A percentile compares a stretch with the other conserved stretches of the same genome.
phyloP scores from a whole-genome alignment of 192 early-diverging fungal genomes.

The Coemansia sp. region DNA sequence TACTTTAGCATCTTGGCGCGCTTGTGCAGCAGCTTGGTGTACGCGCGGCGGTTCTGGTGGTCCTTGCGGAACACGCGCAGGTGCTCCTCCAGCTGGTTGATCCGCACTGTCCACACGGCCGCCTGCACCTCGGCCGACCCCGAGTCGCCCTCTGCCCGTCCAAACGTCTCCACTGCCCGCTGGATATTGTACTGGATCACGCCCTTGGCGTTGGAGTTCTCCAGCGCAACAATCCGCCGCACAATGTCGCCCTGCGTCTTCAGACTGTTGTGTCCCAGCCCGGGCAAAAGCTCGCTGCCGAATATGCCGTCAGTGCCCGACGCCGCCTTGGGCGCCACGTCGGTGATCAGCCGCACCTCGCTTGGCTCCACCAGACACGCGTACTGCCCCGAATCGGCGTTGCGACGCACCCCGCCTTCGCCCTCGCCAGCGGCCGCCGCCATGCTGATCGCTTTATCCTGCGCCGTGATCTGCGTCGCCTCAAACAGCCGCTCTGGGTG shows the following conservation, averaged over 20 bases:
- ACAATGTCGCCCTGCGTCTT: conserved; percentile 57
- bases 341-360: conserved; percentile 28
- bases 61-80: conserved; percentile 79
- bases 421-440: not conserved
- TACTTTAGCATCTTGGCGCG: conserved; percentile 84
- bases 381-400: conserved; percentile 31
- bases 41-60: conserved; percentile 78
- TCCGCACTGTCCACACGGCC: conserved; percentile 83
- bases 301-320: conserved; percentile 6
- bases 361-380: conserved; percentile 18
- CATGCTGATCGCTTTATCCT: conserved; percentile 27
- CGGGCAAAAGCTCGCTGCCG: conserved; percentile 9
- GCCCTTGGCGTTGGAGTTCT: conserved; percentile 75
- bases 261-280: conserved; percentile 9
- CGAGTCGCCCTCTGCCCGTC: conserved; percentile 72
- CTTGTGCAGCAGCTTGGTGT: conserved; percentile 77
- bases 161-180: conserved; percentile 73
- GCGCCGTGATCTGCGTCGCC: conserved; percentile 44
- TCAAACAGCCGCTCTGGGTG: conserved; percentile 31
- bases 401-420: conserved; percentile 18
- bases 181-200: conserved; percentile 72
- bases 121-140: conserved; percentile 95
- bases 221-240: conserved; percentile 68
- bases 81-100: conserved; percentile 82
- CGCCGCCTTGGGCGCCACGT: conserved; percentile 37